Base-by-base conservation (phyloP, 495 filamentous ascomycete genomes). In the Penicillium coffeae region DNA sequence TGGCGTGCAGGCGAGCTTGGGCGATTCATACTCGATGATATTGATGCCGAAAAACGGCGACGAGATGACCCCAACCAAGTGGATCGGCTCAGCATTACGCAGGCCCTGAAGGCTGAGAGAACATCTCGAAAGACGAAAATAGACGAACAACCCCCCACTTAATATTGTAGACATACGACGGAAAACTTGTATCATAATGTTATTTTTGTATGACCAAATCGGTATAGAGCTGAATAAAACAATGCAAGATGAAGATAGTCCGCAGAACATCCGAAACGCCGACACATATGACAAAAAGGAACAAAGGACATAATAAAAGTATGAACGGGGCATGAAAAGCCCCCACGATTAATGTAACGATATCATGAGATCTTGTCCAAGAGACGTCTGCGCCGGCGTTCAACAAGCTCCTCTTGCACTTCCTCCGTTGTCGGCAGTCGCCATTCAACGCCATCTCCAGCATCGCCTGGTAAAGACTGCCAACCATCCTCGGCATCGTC, bases 341-440 rank as follows among this genome's bases (percentile, higher is more conserved):
- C n/a, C n/a, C n/a, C n/a, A n/a, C n/a, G 7, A 25, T 36, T n/a
- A 9, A 38, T 30, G 25, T 30, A 4, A 10, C 25, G 25, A 30
- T 4, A 30, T 73, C 65, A 85, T 51, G 84, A 83, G 43, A 90
- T 74, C 68, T 86, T 89, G 50, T 95, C 89, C 61, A 98, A 65
- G 44, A 98, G 71, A 57, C 82, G 84, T 65, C 83, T 76, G 59
- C 86, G 83, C 68, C 90, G 82, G 68, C 90, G 79, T 59, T 97
- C 91, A 21, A 98, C 75, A 46, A 98, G 72, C 66, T 96, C 93
- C 64, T 92, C 84, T 67, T 91, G 85, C 15, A 97, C 93, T 62
- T 98, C 94, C 8, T 95, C 90, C 45, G 85, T 58, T 21, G 83
- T 87, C 6, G 93, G 93, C 46, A 97, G 66, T 59, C 81, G 84